Evolutionary conservation across 768 basidiomycete species (phyloP), one percentile per base, ranked within the genome.

Genomic region (Termitomyces heimii): DNA sequence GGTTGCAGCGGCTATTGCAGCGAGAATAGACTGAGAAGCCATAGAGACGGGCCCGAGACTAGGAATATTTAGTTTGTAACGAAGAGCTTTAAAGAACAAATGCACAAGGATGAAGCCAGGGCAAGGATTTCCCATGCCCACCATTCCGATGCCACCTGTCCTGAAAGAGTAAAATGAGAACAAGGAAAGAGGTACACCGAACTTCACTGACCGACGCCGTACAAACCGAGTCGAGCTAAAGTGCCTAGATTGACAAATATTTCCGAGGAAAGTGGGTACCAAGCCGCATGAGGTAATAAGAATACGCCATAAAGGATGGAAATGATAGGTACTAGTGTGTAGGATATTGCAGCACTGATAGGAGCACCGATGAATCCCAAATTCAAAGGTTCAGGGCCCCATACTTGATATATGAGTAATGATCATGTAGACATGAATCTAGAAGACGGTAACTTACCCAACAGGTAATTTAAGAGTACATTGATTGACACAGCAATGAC

Each of bases 311-410:
- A 90, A 37, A 79, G 49, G 47, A 89, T 71, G 2, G 82, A 88
- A 45, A 79, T 65, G 37, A 81, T 51, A 0, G 83, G 75, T 44
- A 93, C 84, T n/a, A 95, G 75, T 67, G 92, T 94, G 73, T 92
- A 89, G n/a, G 89, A 89, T 53, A 94, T 78, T 0, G 88, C 84
- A 1, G 93, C 92, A 0, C 94, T 86, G 12, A 98, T 76, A 0
- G 95, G 95, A 2, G 94, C 94, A 18, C 96, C 96, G 47, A 89
- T 83, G 72, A 92, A 98, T 1, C 94, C 94, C 1, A 97, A 74
- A 18, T 28, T 46, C 2, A 28, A 28, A 46, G 45, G 45, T 28
- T 46, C 26, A 10, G 45, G 45, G 14, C 92, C 92, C 91, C 90
- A 93, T 0, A 94, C 90, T 77, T 16, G 13, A n/a, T 29, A 34